These are phyloP conservation scores for Tilletia indica DNA, from an alignment of 1,284 basidiomycete genomes.

Conservation along the genomic window DNA sequence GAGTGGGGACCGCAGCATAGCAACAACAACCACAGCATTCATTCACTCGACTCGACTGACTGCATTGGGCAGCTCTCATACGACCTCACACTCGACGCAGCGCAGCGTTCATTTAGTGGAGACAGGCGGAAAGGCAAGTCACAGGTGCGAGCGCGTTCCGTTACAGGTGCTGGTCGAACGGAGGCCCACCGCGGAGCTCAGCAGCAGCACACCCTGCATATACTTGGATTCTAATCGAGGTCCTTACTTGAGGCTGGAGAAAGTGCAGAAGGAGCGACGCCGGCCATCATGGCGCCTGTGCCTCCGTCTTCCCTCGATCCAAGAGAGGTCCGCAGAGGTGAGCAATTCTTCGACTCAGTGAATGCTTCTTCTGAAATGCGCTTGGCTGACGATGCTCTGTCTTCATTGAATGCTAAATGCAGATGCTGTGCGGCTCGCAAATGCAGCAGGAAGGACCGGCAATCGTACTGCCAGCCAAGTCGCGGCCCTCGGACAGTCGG, in stretches of 20 bases:
- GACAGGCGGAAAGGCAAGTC: too few relatives aligned
- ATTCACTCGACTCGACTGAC: not conserved
- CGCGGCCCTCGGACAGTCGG: not conserved
- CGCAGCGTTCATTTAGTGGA: too few relatives aligned
- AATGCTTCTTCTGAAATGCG: too few relatives aligned
- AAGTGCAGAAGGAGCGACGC: too few relatives aligned
- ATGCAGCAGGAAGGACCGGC: not conserved
- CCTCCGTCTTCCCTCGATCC: not conserved
- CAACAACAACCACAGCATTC: slow-evolving; percentile 2
- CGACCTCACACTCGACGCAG: not conserved
- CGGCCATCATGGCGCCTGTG: not conserved
- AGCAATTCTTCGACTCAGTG: not conserved
- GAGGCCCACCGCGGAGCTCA: too few relatives aligned
- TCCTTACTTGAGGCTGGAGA: too few relatives aligned
- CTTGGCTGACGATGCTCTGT: too few relatives aligned
- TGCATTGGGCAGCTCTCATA: not conserved
- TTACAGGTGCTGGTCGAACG: too few relatives aligned
- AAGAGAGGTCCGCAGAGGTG: slow-evolving; percentile 8
- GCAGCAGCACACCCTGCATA: too few relatives aligned
- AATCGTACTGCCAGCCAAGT: not conserved
- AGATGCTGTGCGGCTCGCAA: slow-evolving; percentile 10
- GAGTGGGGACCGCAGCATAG: not conserved
- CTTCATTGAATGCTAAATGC: not conserved
- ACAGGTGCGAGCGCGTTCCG: too few relatives aligned
- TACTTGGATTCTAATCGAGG: too few relatives aligned